Percentiles rank a stretch among this genome's conserved stretches.
Conservation (phyloP, 1,284 basidiomycete species). For the Ceratobasidium sp. region DNA sequence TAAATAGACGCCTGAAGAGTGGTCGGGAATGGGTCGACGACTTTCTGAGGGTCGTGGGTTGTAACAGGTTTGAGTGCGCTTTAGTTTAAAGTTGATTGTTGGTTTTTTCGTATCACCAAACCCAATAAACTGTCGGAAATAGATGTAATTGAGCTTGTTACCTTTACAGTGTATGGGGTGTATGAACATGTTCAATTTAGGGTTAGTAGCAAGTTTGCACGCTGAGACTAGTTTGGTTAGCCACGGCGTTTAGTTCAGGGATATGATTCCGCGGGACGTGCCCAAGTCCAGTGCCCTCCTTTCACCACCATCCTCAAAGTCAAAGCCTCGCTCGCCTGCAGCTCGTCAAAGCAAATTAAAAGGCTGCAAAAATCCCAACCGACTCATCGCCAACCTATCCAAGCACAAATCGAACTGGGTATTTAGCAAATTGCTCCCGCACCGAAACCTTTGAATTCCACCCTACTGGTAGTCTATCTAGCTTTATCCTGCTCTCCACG, state of each 20-base stretch:
- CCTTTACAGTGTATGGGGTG: too few relatives aligned
- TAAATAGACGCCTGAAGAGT: not conserved
- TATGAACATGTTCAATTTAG: too few relatives aligned
- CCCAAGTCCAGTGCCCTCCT: conserved; percentile 24
- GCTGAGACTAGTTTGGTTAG: conserved; percentile 3
- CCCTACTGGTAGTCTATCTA: not conserved
- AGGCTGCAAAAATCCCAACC: not conserved
- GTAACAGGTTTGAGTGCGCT: conserved; percentile 29
- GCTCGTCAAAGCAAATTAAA: conserved; percentile 13
- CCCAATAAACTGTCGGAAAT: not conserved
- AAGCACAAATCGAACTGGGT: not conserved
- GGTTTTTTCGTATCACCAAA: too few relatives aligned
- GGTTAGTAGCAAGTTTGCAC: not conserved
- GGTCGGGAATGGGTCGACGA: conserved; percentile 27
- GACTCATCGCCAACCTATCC: not conserved
- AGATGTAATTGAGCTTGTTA: not conserved
- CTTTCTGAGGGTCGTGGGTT: conserved; percentile 29
- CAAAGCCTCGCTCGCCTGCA: conserved; percentile 8
- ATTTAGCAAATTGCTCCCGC: not conserved
- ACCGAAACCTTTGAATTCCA: not conserved
- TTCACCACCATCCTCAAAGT: conserved; percentile 36
- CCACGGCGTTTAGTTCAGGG: conserved; percentile 43
- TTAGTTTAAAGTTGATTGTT: not conserved
- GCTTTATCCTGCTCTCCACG: not conserved
- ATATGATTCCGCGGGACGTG: conserved; percentile 34